phyloP scores from a whole-genome alignment of 257 asterid species.

The Phtheirospermum japonicum region DNA sequence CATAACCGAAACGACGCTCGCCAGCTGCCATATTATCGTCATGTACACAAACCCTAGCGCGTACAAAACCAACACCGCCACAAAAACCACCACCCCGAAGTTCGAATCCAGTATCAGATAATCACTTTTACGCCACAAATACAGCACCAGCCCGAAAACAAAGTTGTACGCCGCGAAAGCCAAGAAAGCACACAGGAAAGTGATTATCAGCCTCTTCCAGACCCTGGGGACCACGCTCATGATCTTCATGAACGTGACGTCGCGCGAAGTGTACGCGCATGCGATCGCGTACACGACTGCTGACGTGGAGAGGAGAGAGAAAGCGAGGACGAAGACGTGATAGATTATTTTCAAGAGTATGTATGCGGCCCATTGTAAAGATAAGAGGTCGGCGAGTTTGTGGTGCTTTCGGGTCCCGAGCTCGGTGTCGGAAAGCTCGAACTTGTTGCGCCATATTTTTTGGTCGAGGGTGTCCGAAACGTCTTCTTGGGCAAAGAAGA shows the following conservation, averaged over 20 bases:
- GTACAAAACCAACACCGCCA: conserved; percentile 30
- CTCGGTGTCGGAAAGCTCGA: not conserved
- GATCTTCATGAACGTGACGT: conserved; percentile 41
- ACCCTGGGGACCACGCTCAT: conserved; percentile 60
- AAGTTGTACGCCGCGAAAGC: not conserved
- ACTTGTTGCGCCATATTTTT: conserved; percentile 30
- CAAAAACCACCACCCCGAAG: too few species aligned
- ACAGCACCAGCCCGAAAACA: conserved; percentile 18
- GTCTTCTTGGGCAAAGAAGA: conserved; percentile 49
- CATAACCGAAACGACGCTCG: conserved; percentile 59
- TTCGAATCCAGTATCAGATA: too few species aligned
- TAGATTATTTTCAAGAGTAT: conserved; percentile 36
- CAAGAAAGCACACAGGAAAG: conserved; percentile 43
- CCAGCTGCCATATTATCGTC: conserved; percentile 56
- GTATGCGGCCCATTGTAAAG: conserved; percentile 34
- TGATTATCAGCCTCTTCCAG: conserved; percentile 58
- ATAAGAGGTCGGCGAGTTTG: conserved; percentile 24
- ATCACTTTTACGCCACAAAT: too few species aligned
- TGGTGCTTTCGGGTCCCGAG: not conserved
- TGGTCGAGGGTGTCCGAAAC: conserved; percentile 33
- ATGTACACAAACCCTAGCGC: conserved; percentile 41
- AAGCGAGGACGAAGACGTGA: conserved; percentile 35
- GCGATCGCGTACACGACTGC: conserved; percentile 68
- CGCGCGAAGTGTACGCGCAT: conserved; percentile 42
- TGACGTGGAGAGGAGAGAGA: conserved; percentile 64